phyloP scores from a whole-genome alignment of 192 early-diverging fungal genomes.

The Umbelopsis sp. region DNA sequence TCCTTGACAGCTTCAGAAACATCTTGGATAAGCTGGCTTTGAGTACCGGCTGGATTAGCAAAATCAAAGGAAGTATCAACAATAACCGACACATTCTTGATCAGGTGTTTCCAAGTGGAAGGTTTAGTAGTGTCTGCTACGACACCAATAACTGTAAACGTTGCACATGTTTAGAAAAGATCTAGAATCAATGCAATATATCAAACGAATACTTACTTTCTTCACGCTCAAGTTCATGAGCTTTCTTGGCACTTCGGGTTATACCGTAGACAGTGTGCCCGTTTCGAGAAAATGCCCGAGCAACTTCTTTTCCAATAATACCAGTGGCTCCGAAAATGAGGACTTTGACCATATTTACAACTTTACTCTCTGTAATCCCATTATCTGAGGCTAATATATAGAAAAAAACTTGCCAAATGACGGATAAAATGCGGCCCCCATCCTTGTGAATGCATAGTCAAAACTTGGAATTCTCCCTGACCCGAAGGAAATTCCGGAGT shows the following conservation, averaged over 20 bases:
- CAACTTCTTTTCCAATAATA: constrained; percentile 36
- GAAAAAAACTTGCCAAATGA: too few species aligned
- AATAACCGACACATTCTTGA: constrained; percentile 28
- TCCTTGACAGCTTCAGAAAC: constrained; percentile 27
- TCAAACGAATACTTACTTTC: constrained; percentile 21
- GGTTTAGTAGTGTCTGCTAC: constrained; percentile 18
- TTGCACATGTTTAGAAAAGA: too few species aligned
- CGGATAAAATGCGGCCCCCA: too few species aligned
- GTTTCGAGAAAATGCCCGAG: constrained; percentile 33
- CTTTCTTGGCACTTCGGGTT: constrained; percentile 23
- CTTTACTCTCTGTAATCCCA: too few species aligned
- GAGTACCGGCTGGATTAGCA: not conserved
- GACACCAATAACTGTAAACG: constrained; percentile 22
- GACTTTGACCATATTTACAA: constrained; percentile 28
- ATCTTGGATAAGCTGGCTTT: constrained; percentile 6
- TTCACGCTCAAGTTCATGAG: constrained; percentile 22
- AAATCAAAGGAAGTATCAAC: constrained; percentile 30
- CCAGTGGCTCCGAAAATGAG: constrained; percentile 44
- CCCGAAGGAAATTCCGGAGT: too few species aligned
- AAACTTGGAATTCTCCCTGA: too few species aligned
- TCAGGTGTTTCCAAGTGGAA: constrained; percentile 18
- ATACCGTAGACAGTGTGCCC: constrained; percentile 43
- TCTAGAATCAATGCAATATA: not conserved
- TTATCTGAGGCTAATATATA: too few species aligned
- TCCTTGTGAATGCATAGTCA: too few species aligned